Percentiles rank a stretch among this genome's conserved stretches.
Conservation (phyloP, 2,329 filamentous ascomycete species). For the Ophiostoma pallidulum region DNA sequence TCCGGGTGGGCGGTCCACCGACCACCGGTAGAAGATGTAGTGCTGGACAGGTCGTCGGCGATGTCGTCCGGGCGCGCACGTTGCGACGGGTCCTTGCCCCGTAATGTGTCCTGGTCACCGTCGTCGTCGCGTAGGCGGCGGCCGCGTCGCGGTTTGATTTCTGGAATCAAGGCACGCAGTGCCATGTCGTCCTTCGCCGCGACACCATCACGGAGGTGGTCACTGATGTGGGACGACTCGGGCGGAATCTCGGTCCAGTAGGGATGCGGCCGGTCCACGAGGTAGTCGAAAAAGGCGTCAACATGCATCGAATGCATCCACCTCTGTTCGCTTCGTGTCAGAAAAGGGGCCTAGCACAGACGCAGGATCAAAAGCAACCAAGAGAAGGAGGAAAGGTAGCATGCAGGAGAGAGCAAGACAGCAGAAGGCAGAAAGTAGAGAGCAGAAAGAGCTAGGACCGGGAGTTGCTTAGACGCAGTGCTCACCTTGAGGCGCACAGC, state of each 20-base stretch:
- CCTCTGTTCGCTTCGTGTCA: constrained; percentile 41
- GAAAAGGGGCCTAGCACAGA: too few species aligned
- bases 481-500: constrained; percentile 84
- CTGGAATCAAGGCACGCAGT: constrained; percentile 70
- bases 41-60: constrained; percentile 22
- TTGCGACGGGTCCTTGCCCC: constrained; percentile 42
- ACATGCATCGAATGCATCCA: constrained; percentile 98
- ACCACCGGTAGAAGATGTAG: constrained; percentile 44
- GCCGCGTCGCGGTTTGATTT: constrained; percentile 55
- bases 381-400: neutral
- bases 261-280: constrained; percentile 64
- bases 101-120: constrained; percentile 26
- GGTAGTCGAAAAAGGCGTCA: constrained; percentile 88
- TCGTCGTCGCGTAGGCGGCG: constrained; percentile 56
- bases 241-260: constrained; percentile 73
- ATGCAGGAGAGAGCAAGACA: too few species aligned
- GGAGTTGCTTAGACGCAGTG: too few species aligned
- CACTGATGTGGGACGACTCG: constrained; percentile 50
- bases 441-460: too few species aligned
- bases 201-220: constrained; percentile 68
- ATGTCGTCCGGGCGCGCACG: constrained; percentile 43
- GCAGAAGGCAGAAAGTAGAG: too few species aligned
- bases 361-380: neutral
- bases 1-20: constrained; percentile 40
- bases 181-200: constrained; percentile 82